Evolutionary conservation across 352 stramenopile species (phyloP).

Genomic region (Sclerospora graminicola): DNA sequence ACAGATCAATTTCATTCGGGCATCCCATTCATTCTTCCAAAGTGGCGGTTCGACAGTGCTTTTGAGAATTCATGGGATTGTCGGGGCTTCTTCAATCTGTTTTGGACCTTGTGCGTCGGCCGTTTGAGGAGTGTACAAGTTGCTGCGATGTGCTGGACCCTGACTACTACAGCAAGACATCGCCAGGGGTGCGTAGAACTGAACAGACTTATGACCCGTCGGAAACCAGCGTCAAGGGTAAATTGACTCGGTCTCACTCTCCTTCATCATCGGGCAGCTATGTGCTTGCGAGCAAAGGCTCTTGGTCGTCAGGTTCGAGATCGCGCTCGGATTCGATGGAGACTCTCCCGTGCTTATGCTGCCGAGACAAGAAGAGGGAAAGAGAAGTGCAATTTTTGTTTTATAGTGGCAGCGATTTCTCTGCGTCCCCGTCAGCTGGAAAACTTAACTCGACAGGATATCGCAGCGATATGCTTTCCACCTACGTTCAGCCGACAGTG

Average conservation of each 20-base stretch:
- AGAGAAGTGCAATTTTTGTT: conserved; percentile 42
- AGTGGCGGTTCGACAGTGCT: no score
- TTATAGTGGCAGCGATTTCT: conserved; percentile 33
- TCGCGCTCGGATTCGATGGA: conserved; percentile 5
- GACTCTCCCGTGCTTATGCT: conserved; percentile 19
- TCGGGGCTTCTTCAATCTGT: conserved; percentile 10
- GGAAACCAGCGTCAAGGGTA: conserved; percentile 23
- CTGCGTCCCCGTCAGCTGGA: conserved; percentile 23
- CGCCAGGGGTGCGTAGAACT: conserved; percentile 19
- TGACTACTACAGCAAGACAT: conserved; percentile 26
- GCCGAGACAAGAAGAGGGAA: conserved; percentile 26
- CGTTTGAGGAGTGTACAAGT: conserved; percentile 26
- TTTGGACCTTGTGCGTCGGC: conserved; percentile 22
- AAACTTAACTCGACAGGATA: conserved; percentile 13
- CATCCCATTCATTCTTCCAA: no score
- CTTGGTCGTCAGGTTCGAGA: conserved; percentile 17
- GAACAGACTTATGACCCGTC: conserved; percentile 24
- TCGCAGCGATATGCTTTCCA: conserved; percentile 26
- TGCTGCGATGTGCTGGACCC: conserved; percentile 25
- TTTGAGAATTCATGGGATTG: conserved; percentile 5
- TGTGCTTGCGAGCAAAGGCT: conserved; percentile 1
- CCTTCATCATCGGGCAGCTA: conserved; percentile 2
- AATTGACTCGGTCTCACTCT: conserved; percentile 13
- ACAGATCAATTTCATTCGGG: no score
- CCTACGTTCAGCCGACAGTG: conserved; percentile 12